Percentiles rank a stretch among this genome's conserved stretches.
These are phyloP conservation scores for Aspergillus sparsus DNA, from an alignment of 495 filamentous ascomycete species.

Conservation along the genomic window DNA sequence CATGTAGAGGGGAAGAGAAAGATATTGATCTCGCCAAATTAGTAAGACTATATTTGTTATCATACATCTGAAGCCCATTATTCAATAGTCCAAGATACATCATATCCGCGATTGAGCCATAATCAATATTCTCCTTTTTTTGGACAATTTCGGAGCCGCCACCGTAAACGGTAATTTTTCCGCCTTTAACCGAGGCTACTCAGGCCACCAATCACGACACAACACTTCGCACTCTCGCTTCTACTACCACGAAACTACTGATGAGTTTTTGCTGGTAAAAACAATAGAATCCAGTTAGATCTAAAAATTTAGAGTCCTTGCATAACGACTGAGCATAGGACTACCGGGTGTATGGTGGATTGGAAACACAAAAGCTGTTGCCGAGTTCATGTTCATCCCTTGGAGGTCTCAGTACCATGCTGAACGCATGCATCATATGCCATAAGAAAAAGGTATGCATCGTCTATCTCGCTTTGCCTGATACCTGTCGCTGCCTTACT, in stretches of 20 bases:
- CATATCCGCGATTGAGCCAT: too few species aligned
- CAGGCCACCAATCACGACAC: neutral
- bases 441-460: neutral
- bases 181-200: neutral
- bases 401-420: neutral
- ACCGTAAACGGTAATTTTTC: neutral
- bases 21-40: too few species aligned
- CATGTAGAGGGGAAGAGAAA: too few species aligned
- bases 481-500: neutral
- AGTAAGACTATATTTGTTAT: too few species aligned
- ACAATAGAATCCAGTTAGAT: neutral
- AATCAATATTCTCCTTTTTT: too few species aligned
- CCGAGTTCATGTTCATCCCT: neutral
- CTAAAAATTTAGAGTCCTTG: too few species aligned
- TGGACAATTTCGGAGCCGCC: too few species aligned
- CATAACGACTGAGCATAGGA: too few species aligned
- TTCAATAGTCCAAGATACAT: too few species aligned
- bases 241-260: neutral
- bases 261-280: neutral
- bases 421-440: constrained; percentile 1
- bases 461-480: neutral
- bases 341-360: neutral
- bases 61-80: too few species aligned
- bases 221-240: neutral
- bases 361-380: neutral